Evolutionary conservation across 2,329 filamentous ascomycete species (phyloP).

Genomic region (Erysiphe pulchra): DNA sequence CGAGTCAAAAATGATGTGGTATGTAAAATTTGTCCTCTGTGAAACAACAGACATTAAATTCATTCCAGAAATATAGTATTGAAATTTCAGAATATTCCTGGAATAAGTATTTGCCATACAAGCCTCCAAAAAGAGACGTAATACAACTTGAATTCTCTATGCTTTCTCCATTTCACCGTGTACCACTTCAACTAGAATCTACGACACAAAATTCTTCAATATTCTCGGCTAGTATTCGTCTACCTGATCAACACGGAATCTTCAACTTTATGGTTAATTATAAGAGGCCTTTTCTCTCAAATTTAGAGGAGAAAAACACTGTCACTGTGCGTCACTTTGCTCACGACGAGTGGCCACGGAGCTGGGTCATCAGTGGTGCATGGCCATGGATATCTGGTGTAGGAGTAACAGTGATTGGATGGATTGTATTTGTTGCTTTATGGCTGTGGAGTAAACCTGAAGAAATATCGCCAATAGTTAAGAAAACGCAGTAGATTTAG

Average conservation of each 20-base stretch:
- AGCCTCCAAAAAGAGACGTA: slow-evolving; percentile 38
- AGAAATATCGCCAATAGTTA: slow-evolving; percentile 12
- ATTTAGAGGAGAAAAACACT: slow-evolving; percentile 78
- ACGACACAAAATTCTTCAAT: slow-evolving; percentile 41
- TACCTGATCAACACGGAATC: slow-evolving; percentile 94
- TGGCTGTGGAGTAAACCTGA: slow-evolving; percentile 59
- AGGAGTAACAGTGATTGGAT: slow-evolving; percentile 58
- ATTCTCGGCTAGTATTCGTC: slow-evolving; percentile 50
- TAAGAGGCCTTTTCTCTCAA: slow-evolving; percentile 76
- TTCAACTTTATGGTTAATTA: slow-evolving; percentile 98
- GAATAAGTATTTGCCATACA: slow-evolving; percentile 52
- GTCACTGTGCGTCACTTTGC: slow-evolving; percentile 92
- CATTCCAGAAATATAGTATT: slow-evolving; percentile 20
- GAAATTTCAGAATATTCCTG: slow-evolving; percentile 66
- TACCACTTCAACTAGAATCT: slow-evolving; percentile 35
- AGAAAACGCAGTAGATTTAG: slow-evolving; percentile 16
- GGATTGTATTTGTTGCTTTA: slow-evolving; percentile 58
- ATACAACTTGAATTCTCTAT: slow-evolving; percentile 95
- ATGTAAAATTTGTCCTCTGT: slow-evolving; percentile 20
- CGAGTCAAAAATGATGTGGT: slow-evolving; percentile 92
- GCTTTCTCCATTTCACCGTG: slow-evolving; percentile 90
- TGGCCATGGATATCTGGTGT: slow-evolving; percentile 92
- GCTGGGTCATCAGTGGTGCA: slow-evolving; percentile 67
- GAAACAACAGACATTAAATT: slow-evolving; percentile 1
- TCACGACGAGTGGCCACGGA: slow-evolving; percentile 87